Base-by-base conservation (phyloP, 495 filamentous ascomycete genomes). In the Tricharina praecox region DNA sequence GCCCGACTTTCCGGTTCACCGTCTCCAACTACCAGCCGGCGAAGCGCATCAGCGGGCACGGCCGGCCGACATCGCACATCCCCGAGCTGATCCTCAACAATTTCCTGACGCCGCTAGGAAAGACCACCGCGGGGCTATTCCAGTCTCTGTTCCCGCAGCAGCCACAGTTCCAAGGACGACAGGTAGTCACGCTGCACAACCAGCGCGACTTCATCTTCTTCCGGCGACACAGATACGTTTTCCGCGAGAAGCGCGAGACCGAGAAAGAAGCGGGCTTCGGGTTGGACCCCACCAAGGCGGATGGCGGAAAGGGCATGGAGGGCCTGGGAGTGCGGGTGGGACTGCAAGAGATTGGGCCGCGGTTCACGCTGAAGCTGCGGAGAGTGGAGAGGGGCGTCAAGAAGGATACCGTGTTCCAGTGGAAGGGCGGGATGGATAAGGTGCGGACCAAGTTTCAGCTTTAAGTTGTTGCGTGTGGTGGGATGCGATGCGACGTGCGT, bases 21-120 rank as follows among this genome's bases (percentile, higher is more conserved):
- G 78, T 94, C 51, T 75, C 74, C 35, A 90, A 86, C 52, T 97
- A 85, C 77, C 68, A 85, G 13, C 83, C 87, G 48, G 82, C 85
- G 3, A 80, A 80, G 62, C 75, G 78, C 21, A 68, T 97, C 2
- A 81, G 82, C 1, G 87, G 86, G 1, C 88, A 96, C 60, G 88
- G 88, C 30, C 81, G 80, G 32, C 73, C 88, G 0, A 94, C 88
- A 0, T 77, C 81, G 33, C 88, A 94, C 64, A 85, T 77, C 52
- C 90, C 88, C 3, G 90, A 97, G 64, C 72, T 97, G 33, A 82
- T 95, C 40, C 72, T 97, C 28, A 95, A 95, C 64, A 86, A 87
- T 60, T 97, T 97, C 69, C 76, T 83, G 54, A 97, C 92, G 0
- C 85, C 90, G 0, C 68, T 97, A 8, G 92, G 92, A 62, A 68